Evolutionary conservation across 2,329 filamentous ascomycete species (phyloP).

Genomic region (Verticillium tricorpus): DNA sequence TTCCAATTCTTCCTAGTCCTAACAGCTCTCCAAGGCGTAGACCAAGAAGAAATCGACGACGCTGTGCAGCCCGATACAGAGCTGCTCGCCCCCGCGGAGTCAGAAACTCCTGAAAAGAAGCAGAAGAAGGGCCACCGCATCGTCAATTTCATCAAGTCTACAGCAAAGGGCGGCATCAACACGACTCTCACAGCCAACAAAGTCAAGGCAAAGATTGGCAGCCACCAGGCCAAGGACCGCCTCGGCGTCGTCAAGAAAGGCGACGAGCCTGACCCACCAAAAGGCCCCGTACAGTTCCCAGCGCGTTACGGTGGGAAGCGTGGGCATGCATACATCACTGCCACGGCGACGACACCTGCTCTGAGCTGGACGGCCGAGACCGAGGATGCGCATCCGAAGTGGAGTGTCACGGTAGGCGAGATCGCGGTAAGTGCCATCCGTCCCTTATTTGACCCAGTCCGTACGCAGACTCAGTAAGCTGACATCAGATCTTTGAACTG

Average conservation of each 20-base stretch:
- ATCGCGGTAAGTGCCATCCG: constrained; percentile 36
- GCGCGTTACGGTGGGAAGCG: constrained; percentile 66
- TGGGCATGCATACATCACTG: constrained; percentile 67
- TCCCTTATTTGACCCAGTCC: not conserved
- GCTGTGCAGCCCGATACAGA: constrained; percentile 47
- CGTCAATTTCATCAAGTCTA: constrained; percentile 63
- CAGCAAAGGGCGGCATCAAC: constrained; percentile 67
- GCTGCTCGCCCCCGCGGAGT: constrained; percentile 36
- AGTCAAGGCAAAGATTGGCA: constrained; percentile 61
- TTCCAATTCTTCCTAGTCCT: constrained; percentile 9
- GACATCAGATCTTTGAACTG: not conserved
- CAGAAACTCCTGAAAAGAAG: constrained; percentile 39
- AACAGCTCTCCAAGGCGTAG: constrained; percentile 37
- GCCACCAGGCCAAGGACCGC: constrained; percentile 61
- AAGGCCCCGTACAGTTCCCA: constrained; percentile 74
- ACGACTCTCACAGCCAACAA: constrained; percentile 68
- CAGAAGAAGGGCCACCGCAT: constrained; percentile 41
- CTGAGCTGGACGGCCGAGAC: constrained; percentile 59
- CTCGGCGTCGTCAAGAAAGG: constrained; percentile 58
- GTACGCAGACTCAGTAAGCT: not conserved
- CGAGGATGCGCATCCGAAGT: constrained; percentile 55
- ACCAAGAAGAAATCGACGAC: constrained; percentile 59
- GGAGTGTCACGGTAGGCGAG: constrained; percentile 66
- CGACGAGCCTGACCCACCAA: constrained; percentile 33
- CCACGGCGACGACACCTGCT: constrained; percentile 61